Base-by-base conservation (phyloP, 2,329 filamentous ascomycete genomes). In the Penicillium sp. region DNA sequence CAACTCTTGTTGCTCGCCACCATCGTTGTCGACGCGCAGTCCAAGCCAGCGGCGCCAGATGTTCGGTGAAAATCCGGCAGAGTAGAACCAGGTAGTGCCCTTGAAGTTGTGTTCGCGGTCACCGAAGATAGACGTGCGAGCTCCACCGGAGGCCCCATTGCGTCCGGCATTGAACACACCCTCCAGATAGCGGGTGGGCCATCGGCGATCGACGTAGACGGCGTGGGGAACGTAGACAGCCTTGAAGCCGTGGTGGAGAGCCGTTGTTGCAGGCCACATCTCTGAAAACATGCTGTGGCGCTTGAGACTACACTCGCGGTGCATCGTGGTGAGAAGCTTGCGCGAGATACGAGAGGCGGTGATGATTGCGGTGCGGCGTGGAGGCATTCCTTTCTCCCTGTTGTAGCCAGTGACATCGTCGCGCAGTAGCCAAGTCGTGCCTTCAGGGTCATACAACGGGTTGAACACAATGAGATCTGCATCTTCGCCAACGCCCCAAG, bases 201-300 rank as follows among this genome's bases (percentile, higher is more conserved):
- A 97, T 65, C 86, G 83, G 52, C 92, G 87, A 73, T 96, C 92
- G 14, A 93, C 85, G 70, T 89, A 97, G 51, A 96, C 83, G 1
- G 92, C 91, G 67, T 97, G 93, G 1, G 93, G 93, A 2, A 87
- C 91, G 62, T 89, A 96, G 13, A 97, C 92, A 33, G 91, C 92
- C 77, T 97, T 97, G 76, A 90, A 87, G 10, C 93, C 93, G 71
- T 97, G 92, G 56, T 97, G 92, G 9, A 97, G 81, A 1, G 92
- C 90, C 1, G 90, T 87, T 0, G 90, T 94, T 1, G 88, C 88
- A 0, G 92, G 91, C 91, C 91, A 97, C 92, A 97, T 97, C 74
- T 97, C 93, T 0, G 92, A 90, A 71, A 96, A 96, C 78, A 94
- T 95, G 60, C 90, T 90, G 73, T 95, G 90, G 65, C 92, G 92